Evolutionary conservation across 2,329 filamentous ascomycete species (phyloP), one percentile per base, ranked within the genome.

Genomic region (Grosmannia clavigera): DNA sequence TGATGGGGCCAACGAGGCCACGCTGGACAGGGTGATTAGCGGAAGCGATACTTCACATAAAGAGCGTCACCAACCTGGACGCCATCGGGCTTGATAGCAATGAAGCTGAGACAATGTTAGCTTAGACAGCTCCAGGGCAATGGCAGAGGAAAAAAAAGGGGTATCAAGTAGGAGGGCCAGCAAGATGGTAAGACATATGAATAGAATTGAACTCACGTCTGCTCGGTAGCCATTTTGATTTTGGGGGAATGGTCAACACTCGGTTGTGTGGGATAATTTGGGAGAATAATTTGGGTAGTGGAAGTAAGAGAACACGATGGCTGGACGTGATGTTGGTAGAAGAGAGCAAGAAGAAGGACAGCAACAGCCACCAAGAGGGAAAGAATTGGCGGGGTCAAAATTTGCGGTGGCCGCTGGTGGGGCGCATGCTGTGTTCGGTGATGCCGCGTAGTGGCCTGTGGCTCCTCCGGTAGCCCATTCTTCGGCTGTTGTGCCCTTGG

Each of bases 21-120:
- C 94, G 92, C 92, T 31, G 29, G 19, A 56, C n/a, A 54, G 1
- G 22, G 40, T n/a, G 43, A 22, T 52, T 52, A 52, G 50, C 5
- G 29, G 16, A 40, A 14, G 51, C 12, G 11, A 40, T 25, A 5
- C 19, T 46, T 14, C 46, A 14, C 40, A 22, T 27, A 16, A 14
- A 52, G n/a, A 31, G 31, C 10, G 22, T 7, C 25, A 63, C 79
- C 69, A 86, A 95, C 91, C 87, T 96, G 94, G 80, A 97, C 94
- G 77, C 94, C 94, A 81, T 97, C 94, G 71, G 92, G 94, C 91
- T 99, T 99, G 85, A 99, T 90, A 75, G 94, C 94, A 84, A 97
- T 97, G 89, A 97, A 97, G 82, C 92, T 97, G 72, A 68, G 68
- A 60, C 50, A 12, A 33, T 29, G 58, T 66, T 53, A 65, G 62